Evolutionary conservation across 164 flowering plant species (phyloP).

Genomic region (Berberis thunbergii): DNA sequence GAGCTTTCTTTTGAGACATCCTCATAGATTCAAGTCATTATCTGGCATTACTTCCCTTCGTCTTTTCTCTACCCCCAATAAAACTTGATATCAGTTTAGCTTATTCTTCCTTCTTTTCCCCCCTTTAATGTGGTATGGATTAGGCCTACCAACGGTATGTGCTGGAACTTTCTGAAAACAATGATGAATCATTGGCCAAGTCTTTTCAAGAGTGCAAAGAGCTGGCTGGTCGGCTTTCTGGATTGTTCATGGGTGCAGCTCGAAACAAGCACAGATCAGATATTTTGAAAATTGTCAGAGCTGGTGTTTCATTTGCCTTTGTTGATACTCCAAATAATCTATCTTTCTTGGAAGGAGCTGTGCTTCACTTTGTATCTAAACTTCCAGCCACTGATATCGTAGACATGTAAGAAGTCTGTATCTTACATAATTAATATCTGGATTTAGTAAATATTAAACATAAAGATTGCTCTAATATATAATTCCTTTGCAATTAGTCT

Average conservation of each 20-base stretch:
- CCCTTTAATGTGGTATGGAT: slow-evolving; percentile 4
- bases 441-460: too few relatives aligned
- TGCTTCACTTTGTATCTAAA: slow-evolving; percentile 73
- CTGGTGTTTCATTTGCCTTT: slow-evolving; percentile 77
- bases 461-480: slow-evolving; percentile 8
- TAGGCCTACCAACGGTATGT: slow-evolving; percentile 64
- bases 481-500: slow-evolving; percentile 36
- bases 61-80: too few relatives aligned
- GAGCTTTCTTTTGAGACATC: too few relatives aligned
- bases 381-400: slow-evolving; percentile 62
- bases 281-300: slow-evolving; percentile 61
- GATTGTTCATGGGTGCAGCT: slow-evolving; percentile 64
- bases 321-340: slow-evolving; percentile 65
- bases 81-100: too few relatives aligned
- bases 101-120: not conserved
- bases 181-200: slow-evolving; percentile 39
- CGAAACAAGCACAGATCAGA: slow-evolving; percentile 71
- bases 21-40: too few relatives aligned
- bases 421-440: too few relatives aligned
- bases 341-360: slow-evolving; percentile 66
- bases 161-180: slow-evolving; percentile 27
- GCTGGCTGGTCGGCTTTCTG: slow-evolving; percentile 74
- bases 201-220: slow-evolving; percentile 61
- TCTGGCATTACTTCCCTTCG: too few relatives aligned
- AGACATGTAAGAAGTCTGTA: slow-evolving; percentile 55